phyloP scores from a whole-genome alignment of 352 stramenopile genomes.

The Pythium phragmitis region DNA sequence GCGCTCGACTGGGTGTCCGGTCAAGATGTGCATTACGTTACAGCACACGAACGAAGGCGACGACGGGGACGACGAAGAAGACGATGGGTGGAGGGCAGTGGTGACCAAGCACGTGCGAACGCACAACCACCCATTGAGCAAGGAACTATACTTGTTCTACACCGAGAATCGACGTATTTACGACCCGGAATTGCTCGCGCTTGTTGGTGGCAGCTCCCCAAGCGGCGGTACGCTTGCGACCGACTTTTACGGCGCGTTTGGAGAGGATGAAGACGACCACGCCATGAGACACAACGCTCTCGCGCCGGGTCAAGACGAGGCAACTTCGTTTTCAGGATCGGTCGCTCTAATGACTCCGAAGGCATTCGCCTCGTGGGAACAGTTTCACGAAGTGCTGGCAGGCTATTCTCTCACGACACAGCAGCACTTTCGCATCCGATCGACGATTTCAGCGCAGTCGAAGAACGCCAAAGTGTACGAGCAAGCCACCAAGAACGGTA shows the following conservation, averaged over 20 bases:
- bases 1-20: slow-evolving; percentile 64
- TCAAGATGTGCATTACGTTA: slow-evolving; percentile 80
- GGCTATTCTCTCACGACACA: slow-evolving; percentile 61
- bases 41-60: slow-evolving; percentile 35
- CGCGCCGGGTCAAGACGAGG: background rate
- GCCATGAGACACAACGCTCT: background rate
- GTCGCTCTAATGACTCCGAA: slow-evolving; percentile 41
- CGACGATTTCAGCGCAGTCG: slow-evolving; percentile 53
- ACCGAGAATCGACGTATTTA: slow-evolving; percentile 78
- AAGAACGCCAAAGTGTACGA: slow-evolving; percentile 60
- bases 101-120: slow-evolving; percentile 71
- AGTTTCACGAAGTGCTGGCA: slow-evolving; percentile 51
- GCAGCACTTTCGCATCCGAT: slow-evolving; percentile 74
- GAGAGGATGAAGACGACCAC: slow-evolving; percentile 16
- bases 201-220: slow-evolving; percentile 21
- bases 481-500: slow-evolving; percentile 41
- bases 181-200: slow-evolving; percentile 57
- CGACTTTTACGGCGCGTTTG: slow-evolving; percentile 19
- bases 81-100: slow-evolving; percentile 62
- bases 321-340: background rate
- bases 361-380: slow-evolving; percentile 54
- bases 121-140: slow-evolving; percentile 76
- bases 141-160: slow-evolving; percentile 76
- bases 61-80: slow-evolving; percentile 27
- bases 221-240: background rate